Base-by-base conservation (phyloP, 768 basidiomycete species). In the Boletus huronensis region DNA sequence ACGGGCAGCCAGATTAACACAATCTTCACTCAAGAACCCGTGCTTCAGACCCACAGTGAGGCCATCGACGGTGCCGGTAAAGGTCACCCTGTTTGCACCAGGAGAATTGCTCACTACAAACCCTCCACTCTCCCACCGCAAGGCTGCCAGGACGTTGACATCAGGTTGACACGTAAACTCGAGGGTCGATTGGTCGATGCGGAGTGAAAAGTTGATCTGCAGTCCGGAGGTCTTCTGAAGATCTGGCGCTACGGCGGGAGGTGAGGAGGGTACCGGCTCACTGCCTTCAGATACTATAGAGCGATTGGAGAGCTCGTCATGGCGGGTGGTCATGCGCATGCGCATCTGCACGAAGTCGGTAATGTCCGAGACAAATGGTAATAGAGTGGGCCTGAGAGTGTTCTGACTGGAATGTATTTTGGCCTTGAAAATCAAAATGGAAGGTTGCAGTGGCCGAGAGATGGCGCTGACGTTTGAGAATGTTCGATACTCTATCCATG, bases 51-150 rank as follows among this genome's bases (percentile, higher is more conserved):
- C 87, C 28, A 87, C 74, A 5, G 86, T 87, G 25, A 98, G 76
- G 1, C 92, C 94, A 17, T 87, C 87, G 10, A 97, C 84, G 48
- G 82, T 83, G 6, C 89, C 90, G 0, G 86, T 85, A 59, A 97
- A 84, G 11, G 84, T 80, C 32, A 89, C 75, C 45, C 79, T 83
- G n/a, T 82, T 77, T 45, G 83, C 82, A 3, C 85, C 85, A 2
- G 93, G 88, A 35, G 86, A 82, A 38, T 92, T 74, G 61, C 84
- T 89, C 50, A 94, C 70, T 46, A 93, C 73, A 64, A 98, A 94
- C 0, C 93, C 94, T 39, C 96, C 96, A 61, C 90, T 95, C 50
- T 96, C 88, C 96, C 96, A 98, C 44, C 90, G 81, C 32, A 97
- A 66, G 2, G 87, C 87, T 14, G 90, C 92, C 39, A 88, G 79